A percentile compares a stretch with the other conserved stretches of the same genome.
phyloP scores from a whole-genome alignment of 441 rosid species.

The Pelargonium citronellum region DNA sequence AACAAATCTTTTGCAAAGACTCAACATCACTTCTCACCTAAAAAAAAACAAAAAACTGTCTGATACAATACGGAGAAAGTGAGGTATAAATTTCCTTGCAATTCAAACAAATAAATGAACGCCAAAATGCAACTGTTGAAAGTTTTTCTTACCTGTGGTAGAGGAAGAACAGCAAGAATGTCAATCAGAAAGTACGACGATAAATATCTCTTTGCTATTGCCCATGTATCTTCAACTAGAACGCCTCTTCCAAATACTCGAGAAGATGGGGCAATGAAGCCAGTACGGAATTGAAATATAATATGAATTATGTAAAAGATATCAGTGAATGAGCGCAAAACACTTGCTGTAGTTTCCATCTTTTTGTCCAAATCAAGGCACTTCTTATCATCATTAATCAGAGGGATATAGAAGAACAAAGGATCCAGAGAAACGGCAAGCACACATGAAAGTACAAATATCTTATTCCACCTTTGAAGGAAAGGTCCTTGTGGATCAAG shows the following conservation, averaged over 20 bases:
- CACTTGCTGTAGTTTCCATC: conserved; percentile 56
- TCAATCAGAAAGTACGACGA: conserved; percentile 52
- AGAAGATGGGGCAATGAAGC: conserved; percentile 63
- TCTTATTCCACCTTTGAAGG: conserved; percentile 65
- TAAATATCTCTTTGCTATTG: conserved; percentile 53
- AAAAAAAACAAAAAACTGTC: too few relatives aligned
- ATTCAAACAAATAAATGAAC: not conserved
- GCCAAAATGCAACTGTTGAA: too few relatives aligned
- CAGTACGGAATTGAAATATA: conserved; percentile 59
- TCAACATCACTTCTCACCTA: too few relatives aligned
- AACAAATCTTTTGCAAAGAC: too few relatives aligned
- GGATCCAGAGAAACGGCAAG: conserved; percentile 63
- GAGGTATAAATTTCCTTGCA: not conserved
- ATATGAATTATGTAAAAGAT: conserved; percentile 60
- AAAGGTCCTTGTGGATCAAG: conserved; percentile 59
- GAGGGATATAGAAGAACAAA: conserved; percentile 56
- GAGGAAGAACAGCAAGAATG: conserved; percentile 64
- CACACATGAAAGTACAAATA: conserved; percentile 55
- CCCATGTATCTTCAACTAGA: conserved; percentile 45
- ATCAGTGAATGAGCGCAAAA: conserved; percentile 58
- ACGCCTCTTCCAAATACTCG: conserved; percentile 74
- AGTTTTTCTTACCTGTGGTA: conserved; percentile 49
- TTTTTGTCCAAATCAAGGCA: conserved; percentile 49
- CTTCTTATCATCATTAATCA: conserved; percentile 33
- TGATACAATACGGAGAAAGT: too few relatives aligned